Base-by-base conservation (phyloP, 805 yeast genomes). In the Candida pseudoglaebosa region DNA sequence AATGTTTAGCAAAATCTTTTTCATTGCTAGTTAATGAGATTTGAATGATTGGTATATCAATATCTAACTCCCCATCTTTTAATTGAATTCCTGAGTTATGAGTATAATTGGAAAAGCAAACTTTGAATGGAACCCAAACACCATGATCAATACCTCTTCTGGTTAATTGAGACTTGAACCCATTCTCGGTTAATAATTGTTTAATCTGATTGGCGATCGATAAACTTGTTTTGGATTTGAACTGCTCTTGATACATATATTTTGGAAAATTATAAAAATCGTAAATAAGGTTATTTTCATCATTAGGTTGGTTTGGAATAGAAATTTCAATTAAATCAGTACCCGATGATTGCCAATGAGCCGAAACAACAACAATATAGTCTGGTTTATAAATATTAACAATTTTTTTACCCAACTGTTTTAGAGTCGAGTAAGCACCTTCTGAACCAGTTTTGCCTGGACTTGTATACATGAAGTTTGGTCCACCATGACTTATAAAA, bases 401-500 rank as follows among this genome's bases (percentile, higher is more conserved):
- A 45, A 85, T 78, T 28, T 62, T 57, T 13, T 55, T 45, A 2
- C 95, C 95, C 5, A 82, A 43, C 16, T 59, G 48, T 34, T 67
- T 59, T 5, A 80, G 67, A 4, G 62, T 62, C 17, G 67, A 62
- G 66, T 74, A 82, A 0, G 91, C 90, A 4, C 86, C 86, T 40
- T 75, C 70, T 26, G 82, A 76, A 14, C 78, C 78, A 34, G 65
- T 60, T 16, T 59, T 65, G 36, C 65, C 71, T n/a, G 24, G 24
- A n/a, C 67, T 59, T 24, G 50, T 49, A 49, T 82, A 80, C 68
- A 84, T 75, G 56, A 85, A 83, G 1, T 84, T 78, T 5, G 95
- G 95, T 0, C 90, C 93, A 5, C 95, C 95, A 60, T 85, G 95
- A n/a, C 87, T 78, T 31, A 84, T 54, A 57, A 84, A 86, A 54